Evolutionary conservation across 2,329 filamentous ascomycete species (phyloP), one percentile per base, ranked within the genome.

Genomic region (Boeremia exigua): DNA sequence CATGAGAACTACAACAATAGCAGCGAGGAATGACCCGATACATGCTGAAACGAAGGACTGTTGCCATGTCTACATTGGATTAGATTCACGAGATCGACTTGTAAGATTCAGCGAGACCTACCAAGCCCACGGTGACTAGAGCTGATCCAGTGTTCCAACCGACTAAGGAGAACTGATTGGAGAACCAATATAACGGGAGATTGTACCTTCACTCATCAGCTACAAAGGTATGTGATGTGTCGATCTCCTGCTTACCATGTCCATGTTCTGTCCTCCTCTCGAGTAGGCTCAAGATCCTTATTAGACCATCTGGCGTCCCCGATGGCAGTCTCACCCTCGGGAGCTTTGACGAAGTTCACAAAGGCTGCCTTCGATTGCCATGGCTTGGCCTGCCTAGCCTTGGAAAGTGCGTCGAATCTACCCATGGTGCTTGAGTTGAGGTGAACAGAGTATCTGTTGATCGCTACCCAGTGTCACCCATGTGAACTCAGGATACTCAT

Each of bases 271-370:
- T 68, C 56, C 29, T 65, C 57, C 3, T 61, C 54, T 15, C 61
- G 56, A 6, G 66, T 66, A 23, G 66, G 66, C 36, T 66, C 63
- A 12, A 68, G 59, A 54, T 68, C 65, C 54, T 63, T 67, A 36
- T 68, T 68, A 2, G 62, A 66, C 65, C 63, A 68, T 59, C 32
- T 62, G 32, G 60, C 38, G 32, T 67, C 55, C 2, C 64, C 63
- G 27, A 66, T 53, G 5, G 56, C 50, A 11, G 39, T 33, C 3
- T 58, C 56, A 3, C 59, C 62, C 6, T 65, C 58, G 15, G 62
- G 59, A 14, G 63, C 52, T 28, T 56, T 56, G 11, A 66, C 23
- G 29, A 58, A 58, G 2, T 62, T 56, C 8, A 68, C 30, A 37
- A 68, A 66, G 2, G 63, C 65, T 12, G 57, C 61, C 17, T 59